Evolutionary conservation across 805 yeast genomes (phyloP), one percentile per base, ranked within the genome.

Genomic region (Cephaloascus fragrans): DNA sequence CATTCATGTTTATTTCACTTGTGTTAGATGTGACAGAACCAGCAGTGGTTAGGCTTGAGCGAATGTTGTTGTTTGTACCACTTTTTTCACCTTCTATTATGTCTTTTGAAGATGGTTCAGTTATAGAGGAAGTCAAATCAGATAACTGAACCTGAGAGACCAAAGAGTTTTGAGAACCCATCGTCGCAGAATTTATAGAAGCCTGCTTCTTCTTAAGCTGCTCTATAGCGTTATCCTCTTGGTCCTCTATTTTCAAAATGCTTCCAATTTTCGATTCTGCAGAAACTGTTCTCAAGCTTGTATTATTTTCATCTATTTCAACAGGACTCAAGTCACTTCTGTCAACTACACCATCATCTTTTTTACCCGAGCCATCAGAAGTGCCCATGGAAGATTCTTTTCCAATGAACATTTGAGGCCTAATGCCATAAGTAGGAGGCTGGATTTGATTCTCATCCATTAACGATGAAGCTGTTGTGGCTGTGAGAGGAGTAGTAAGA

Each of bases 401-500:
- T 23, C 12, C 12, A 6, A 23, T 23, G 10, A 23, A 23, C 28
- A 23, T 23, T 8, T 23, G 6, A 8, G 28, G 28, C 6, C 28
- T 23, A 8, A 23, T 23, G 6, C 10, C 6, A 12, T 23, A 23
- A 8, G 28, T 8, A 23, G 28, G 28, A 8, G 28, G 28, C n/a
- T n/a, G n/a, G 12, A 12, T 12, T 8, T 23, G 28, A 6, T 20
- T 26, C 4, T n/a, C 37, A 6, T 19, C 34, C 8, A 18, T 18
- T 12, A 39, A 28, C 10, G 28, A 42, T 17, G 33, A 31, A 16
- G 38, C 42, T 15, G 44, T 34, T 4, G 40, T 37, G 33, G 35
- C 32, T 3, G 41, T 39, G 2, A 39, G 26, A 23, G 39, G 37
- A 18, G 39, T 37, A 20, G 23, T n/a, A 5, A 29, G 51, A 9